phyloP scores from a whole-genome alignment of 2,329 filamentous ascomycete genomes.

The Lecanicillium sp. region DNA sequence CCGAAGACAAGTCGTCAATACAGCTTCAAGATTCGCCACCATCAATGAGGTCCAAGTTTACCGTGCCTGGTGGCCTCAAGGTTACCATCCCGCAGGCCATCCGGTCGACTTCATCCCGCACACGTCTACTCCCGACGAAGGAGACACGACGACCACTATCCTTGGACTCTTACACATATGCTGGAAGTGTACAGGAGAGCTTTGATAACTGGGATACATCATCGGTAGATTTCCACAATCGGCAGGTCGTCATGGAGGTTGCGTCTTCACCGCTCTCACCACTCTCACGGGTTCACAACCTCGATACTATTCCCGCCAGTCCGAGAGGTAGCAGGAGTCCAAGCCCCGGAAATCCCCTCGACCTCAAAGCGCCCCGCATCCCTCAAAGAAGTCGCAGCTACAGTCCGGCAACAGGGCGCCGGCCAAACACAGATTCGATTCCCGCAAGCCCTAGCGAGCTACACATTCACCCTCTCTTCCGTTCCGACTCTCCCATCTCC shows the following conservation, averaged over 20 bases:
- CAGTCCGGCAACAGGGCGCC: constrained; percentile 28
- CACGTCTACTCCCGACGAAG: constrained; percentile 39
- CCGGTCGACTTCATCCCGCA: constrained; percentile 51
- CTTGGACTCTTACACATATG: constrained; percentile 34
- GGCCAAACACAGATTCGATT: constrained; percentile 13
- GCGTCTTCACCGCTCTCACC: constrained; percentile 25
- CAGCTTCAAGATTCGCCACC: constrained; percentile 34
- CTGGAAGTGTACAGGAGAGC: constrained; percentile 44
- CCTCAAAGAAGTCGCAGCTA: constrained; percentile 42
- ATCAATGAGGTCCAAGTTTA: constrained; percentile 26
- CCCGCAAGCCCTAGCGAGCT: constrained; percentile 45
- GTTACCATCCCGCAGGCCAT: constrained; percentile 35
- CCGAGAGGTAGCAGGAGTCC: constrained; percentile 56
- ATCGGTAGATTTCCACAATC: constrained; percentile 53
- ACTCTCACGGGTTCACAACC: constrained; percentile 36
- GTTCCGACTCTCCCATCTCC: constrained; percentile 61
- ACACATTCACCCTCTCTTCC: constrained; percentile 72
- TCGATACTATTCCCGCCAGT: constrained; percentile 66
- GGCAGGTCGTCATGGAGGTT: constrained; percentile 47
- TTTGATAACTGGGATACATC: constrained; percentile 75
- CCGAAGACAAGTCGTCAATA: constrained; percentile 24
- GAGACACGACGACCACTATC: constrained; percentile 39
- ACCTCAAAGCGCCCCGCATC: constrained; percentile 42
- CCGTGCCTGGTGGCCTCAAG: constrained; percentile 19
- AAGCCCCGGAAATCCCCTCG: constrained; percentile 54